These are phyloP conservation scores for Microglena sp. DNA, from an alignment of 139 green algal genomes.

Conservation along the genomic window DNA sequence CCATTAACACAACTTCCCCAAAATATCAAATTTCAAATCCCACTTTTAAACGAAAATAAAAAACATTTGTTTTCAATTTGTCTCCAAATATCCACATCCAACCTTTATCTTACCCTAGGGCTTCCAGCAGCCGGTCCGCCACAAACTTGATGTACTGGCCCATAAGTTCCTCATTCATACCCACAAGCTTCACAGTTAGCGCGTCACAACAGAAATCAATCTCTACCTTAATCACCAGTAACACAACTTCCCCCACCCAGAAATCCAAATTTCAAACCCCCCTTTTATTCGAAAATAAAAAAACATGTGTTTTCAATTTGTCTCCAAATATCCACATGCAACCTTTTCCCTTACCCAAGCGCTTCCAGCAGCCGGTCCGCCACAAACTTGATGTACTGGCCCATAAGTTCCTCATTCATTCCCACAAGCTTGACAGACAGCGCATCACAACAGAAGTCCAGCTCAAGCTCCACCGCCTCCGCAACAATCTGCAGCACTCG, in stretches of 20 bases:
- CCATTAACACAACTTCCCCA: too few relatives aligned
- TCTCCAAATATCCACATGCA: too few relatives aligned
- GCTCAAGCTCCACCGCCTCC: slow-evolving; percentile 90
- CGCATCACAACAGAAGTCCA: slow-evolving; percentile 66
- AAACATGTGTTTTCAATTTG: too few relatives aligned
- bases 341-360: slow-evolving; percentile 61
- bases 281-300: too few relatives aligned
- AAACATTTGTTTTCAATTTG: too few relatives aligned
- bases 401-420: slow-evolving; percentile 53
- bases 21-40: too few relatives aligned
- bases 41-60: too few relatives aligned
- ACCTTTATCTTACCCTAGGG: slow-evolving; percentile 63
- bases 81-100: too few relatives aligned
- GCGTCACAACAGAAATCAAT: too few relatives aligned
- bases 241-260: too few relatives aligned
- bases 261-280: too few relatives aligned
- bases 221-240: too few relatives aligned
- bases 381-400: neutral
- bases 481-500: slow-evolving; percentile 11
- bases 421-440: slow-evolving; percentile 54
- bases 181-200: neutral
- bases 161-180: slow-evolving; percentile 48
- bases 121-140: slow-evolving; percentile 86
- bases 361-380: slow-evolving; percentile 88
- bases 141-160: slow-evolving; percentile 88